Base-by-base conservation (phyloP, 257 asterid species). In the Solanum peruvianum region DNA sequence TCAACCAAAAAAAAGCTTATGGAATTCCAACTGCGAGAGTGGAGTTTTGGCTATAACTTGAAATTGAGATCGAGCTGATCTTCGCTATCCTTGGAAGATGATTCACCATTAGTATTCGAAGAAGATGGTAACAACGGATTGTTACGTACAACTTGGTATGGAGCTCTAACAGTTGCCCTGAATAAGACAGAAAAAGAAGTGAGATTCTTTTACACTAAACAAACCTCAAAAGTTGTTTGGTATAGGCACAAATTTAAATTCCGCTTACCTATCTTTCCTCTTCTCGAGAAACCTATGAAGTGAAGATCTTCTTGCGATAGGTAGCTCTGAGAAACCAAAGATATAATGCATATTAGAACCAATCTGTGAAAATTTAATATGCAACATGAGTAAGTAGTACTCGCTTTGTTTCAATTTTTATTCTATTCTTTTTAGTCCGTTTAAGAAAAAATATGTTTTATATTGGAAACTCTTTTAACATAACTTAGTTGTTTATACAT, bases 271-370 rank as follows among this genome's bases (percentile, higher is more conserved):
- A 71, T 94, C 98, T 91, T 92, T 93, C 90, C 98, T 91, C 95
- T 93, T 95, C 89, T 71, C 98, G 33, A 94, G 94, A 88, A 95
- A 95, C 84, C 98, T 92, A 90, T 93, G 93, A 23, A 95, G 93
- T 13, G 98, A 95, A 23, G 98, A 93, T 90, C 97, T 93, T 86
- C 98, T 92, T 49, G 98, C 98, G 69, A 95, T 95, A 56, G 98
- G 98, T 90, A 95, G 84, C 86, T 94, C 98, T 95, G 89, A 25
- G 89, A 13, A 83, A 66, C 67, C 84, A 62, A 41, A 67, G 56
- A 86, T 66, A 16, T n/a, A 23, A 7, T 84, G 70, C 71, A 66
- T 9, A 39, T 21, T 27, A 11, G 85, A 56, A 75, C 56, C 29
- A 31, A 35, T 3, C 31, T 29, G 12, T 2, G 45, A 49, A 47